A percentile compares a stretch with the other conserved stretches of the same genome.
These are phyloP conservation scores for Xylaria sp. DNA, from an alignment of 2,329 filamentous ascomycete species.

Conservation along the genomic window DNA sequence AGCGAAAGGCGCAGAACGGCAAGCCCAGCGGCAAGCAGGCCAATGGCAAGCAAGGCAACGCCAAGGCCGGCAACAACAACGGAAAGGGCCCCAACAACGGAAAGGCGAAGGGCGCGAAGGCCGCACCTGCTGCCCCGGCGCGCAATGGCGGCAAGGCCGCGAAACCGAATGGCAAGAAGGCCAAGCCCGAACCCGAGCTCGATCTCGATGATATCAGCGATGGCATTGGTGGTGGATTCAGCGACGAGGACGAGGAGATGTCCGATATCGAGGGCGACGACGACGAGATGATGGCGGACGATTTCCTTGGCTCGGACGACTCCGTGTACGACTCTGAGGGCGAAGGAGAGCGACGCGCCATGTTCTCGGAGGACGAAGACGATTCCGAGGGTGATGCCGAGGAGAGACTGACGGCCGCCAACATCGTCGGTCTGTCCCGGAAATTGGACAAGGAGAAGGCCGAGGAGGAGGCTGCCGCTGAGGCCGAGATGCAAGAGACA, in stretches of 20 bases:
- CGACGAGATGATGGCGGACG: constrained; percentile 43
- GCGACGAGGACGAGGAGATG: constrained; percentile 37
- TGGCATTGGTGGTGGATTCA: constrained; percentile 38
- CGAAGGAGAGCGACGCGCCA: constrained; percentile 52
- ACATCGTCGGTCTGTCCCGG: constrained; percentile 85
- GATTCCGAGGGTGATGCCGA: constrained; percentile 68
- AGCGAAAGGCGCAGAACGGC: constrained; percentile 38
- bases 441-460: constrained; percentile 75
- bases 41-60: constrained; percentile 16
- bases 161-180: constrained; percentile 34
- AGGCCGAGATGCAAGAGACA: constrained; percentile 78
- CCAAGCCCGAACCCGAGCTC: constrained; percentile 39
- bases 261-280: constrained; percentile 33
- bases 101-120: constrained; percentile 32
- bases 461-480: constrained; percentile 73
- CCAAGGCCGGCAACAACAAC: constrained; percentile 12
- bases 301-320: constrained; percentile 56
- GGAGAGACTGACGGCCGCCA: constrained; percentile 88
- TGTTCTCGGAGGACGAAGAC: constrained; percentile 95
- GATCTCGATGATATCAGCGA: constrained; percentile 44
- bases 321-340: constrained; percentile 70
- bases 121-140: constrained; percentile 33
- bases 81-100: constrained; percentile 15
- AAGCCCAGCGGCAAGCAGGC: constrained; percentile 11
- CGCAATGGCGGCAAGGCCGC: constrained; percentile 32